Conservation (phyloP, 1,139 yeast genomes). For the Pichiaceae sp. region DNA sequence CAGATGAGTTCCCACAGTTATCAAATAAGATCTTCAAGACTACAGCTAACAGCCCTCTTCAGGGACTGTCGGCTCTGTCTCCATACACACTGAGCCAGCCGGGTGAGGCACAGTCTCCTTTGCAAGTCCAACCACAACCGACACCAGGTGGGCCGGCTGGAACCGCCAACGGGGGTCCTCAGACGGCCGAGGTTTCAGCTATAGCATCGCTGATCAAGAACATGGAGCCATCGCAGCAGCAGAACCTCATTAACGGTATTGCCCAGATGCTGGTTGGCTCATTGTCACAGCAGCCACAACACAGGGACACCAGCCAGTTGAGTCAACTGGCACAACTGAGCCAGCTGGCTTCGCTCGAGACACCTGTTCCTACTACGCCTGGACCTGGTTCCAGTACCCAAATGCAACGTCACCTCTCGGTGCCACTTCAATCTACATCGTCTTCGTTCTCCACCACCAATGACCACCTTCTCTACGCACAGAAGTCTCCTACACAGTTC, state of each 20-base stretch:
- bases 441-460: neutral
- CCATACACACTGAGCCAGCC: neutral
- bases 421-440: too few species aligned
- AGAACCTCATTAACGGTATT: conserved; percentile 12
- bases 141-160: neutral
- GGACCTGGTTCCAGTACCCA: neutral
- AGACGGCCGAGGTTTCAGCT: neutral
- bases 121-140: neutral
- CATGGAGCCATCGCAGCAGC: conserved; percentile 16
- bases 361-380: neutral
- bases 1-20: conserved; percentile 15
- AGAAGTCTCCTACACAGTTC: conserved; percentile 2
- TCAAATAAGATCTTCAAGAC: conserved; percentile 14
- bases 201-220: conserved; percentile 12
- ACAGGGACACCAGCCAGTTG: neutral
- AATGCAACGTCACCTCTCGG: too few species aligned
- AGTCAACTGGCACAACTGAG: neutral
- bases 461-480: neutral
- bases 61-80: neutral
- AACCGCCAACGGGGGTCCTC: neutral
- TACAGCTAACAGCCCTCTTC: conserved; percentile 1
- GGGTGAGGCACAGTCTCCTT: neutral
- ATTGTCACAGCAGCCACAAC: neutral
- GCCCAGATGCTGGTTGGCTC: conserved; percentile 7
- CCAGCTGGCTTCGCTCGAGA: neutral